A percentile compares a stretch with the other conserved stretches of the same genome.
phyloP scores from a whole-genome alignment of 768 basidiomycete species.

The Mycena maculata region DNA sequence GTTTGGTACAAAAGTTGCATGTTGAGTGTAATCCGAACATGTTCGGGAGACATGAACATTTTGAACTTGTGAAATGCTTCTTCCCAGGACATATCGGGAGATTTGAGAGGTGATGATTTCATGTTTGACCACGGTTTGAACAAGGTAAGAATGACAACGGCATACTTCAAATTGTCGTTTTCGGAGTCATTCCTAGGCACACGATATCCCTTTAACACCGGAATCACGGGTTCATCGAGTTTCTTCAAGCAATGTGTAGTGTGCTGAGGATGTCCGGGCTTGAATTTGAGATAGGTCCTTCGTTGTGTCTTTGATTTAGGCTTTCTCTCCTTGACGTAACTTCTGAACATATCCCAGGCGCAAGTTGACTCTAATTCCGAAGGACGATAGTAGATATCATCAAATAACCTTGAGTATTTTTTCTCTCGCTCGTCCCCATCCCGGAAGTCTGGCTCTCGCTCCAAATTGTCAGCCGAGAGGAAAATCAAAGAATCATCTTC shows the following conservation, averaged over 20 bases:
- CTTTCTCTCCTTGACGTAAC: background rate
- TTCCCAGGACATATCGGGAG: background rate
- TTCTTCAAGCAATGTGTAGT: conserved; percentile 20
- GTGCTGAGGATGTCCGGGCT: conserved; percentile 23
- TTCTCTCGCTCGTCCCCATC: no score
- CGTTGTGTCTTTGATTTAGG: conserved; percentile 12
- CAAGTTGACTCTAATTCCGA: conserved; percentile 7
- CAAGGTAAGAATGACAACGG: conserved; percentile 7
- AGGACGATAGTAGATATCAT: conserved; percentile 27
- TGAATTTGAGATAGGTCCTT: conserved; percentile 17
- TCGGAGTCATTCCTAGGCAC: conserved; percentile 23
- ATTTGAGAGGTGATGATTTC: conserved; percentile 14
- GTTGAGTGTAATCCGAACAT: background rate
- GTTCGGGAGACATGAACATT: background rate
- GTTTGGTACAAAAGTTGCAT: conserved; percentile 27
- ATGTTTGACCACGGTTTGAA: conserved; percentile 19
- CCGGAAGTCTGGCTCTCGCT: no score
- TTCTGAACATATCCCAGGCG: conserved; percentile 18
- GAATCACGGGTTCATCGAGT: conserved; percentile 8
- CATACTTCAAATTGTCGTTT: conserved; percentile 18
- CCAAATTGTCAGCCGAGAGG: background rate
- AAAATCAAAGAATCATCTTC: conserved; percentile 15
- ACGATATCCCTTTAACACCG: conserved; percentile 8
- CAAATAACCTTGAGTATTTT: conserved; percentile 8
- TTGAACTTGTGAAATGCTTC: background rate